Evolutionary conservation across 1,139 yeast genomes (phyloP).

Genomic region (Arxiozyma telluris): DNA sequence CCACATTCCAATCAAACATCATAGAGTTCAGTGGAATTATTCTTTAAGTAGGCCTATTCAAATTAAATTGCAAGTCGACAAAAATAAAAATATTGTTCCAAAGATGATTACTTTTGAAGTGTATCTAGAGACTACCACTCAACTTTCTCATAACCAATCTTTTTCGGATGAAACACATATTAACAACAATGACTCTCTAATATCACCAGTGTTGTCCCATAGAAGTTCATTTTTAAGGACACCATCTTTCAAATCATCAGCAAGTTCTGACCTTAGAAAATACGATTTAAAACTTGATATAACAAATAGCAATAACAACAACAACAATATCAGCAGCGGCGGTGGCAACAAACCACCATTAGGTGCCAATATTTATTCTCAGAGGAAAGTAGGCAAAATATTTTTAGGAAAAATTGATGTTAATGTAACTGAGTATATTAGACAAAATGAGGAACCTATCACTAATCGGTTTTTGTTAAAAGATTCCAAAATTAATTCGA

Average conservation of each 20-base stretch:
- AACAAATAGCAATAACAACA: no score
- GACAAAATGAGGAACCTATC: conserved; percentile 40
- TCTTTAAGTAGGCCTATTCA: conserved; percentile 29
- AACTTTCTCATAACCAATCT: background rate
- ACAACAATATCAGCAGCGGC: background rate
- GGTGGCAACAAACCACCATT: background rate
- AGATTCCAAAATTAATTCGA: conserved; percentile 74
- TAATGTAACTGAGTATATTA: conserved; percentile 65
- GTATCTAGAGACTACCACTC: conserved; percentile 25
- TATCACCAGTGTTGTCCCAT: background rate
- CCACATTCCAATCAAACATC: conserved; percentile 38
- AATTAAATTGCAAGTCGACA: conserved; percentile 38
- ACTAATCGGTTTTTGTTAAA: conserved; percentile 60
- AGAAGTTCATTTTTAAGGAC: background rate
- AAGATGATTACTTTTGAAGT: conserved; percentile 34
- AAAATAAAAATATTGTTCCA: conserved; percentile 29
- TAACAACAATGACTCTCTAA: background rate
- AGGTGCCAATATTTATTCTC: conserved; percentile 13
- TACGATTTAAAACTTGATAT: background rate
- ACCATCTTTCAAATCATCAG: conserved; percentile 5
- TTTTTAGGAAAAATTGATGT: conserved; percentile 58
- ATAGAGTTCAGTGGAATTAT: conserved; percentile 44
- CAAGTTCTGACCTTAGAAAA: conserved; percentile 1
- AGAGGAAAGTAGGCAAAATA: conserved; percentile 31
- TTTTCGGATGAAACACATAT: background rate